Evolutionary conservation across 1,284 basidiomycete genomes (phyloP).

Genomic region (Leccinum fuscescens): DNA sequence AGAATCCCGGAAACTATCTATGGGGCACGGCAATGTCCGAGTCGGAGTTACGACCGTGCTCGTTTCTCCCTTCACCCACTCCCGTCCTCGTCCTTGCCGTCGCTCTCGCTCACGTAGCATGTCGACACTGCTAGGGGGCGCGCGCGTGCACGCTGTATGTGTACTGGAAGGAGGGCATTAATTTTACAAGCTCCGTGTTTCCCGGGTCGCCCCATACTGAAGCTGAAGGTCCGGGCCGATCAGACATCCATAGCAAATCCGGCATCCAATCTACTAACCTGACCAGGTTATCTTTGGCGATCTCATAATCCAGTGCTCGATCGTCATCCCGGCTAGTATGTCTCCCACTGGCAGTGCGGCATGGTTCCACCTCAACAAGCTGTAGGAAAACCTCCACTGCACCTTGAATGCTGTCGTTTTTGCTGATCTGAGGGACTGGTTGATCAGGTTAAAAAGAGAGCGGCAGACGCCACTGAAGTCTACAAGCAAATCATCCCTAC

Average conservation of each 20-base stretch:
- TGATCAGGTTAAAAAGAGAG: neutral
- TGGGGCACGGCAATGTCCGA: no score
- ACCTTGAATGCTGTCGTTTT: neutral
- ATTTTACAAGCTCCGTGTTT: no score
- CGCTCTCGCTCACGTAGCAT: no score
- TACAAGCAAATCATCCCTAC: neutral
- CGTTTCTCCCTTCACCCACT: no score
- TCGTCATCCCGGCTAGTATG: neutral
- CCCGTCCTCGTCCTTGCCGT: no score
- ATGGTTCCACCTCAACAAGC: slow-evolving; percentile 8
- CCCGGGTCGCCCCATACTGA: no score
- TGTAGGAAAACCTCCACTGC: slow-evolving; percentile 4
- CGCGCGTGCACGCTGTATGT: no score
- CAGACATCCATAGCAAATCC: neutral
- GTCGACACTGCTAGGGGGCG: no score
- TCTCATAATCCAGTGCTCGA: neutral
- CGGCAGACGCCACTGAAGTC: neutral
- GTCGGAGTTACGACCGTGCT: no score
- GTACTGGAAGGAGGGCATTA: no score
- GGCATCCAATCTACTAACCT: neutral
- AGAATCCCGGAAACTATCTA: no score
- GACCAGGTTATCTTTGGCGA: neutral
- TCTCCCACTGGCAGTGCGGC: neutral
- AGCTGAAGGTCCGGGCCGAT: neutral
- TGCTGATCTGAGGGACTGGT: neutral